Conservation (phyloP, 2,329 filamentous ascomycete genomes). For the Xylaria sp. region DNA sequence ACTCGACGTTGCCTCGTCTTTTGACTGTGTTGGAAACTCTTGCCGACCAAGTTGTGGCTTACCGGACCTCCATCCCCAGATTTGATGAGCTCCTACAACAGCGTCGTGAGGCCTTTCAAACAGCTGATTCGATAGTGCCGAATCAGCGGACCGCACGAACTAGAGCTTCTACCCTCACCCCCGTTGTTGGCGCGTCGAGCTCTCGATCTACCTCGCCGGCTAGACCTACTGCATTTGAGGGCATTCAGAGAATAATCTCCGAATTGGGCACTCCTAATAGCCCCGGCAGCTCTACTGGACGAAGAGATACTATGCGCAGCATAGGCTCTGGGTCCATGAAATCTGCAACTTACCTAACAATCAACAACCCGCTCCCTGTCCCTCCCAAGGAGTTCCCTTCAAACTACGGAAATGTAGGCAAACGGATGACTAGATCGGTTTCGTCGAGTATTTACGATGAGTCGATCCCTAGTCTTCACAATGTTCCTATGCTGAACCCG, state of each 20-base stretch:
- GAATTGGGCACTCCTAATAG: slow-evolving; percentile 53
- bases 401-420: slow-evolving; percentile 35
- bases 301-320: slow-evolving; percentile 40
- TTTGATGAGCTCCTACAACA: slow-evolving; percentile 68
- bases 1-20: slow-evolving; percentile 47
- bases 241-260: slow-evolving; percentile 57
- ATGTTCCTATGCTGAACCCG: slow-evolving; percentile 44
- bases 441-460: slow-evolving; percentile 37
- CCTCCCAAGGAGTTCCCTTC: slow-evolving; percentile 41
- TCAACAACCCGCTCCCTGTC: slow-evolving; percentile 34
- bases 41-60: slow-evolving; percentile 56
- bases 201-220: slow-evolving; percentile 47
- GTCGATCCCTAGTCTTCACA: slow-evolving; percentile 25
- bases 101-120: slow-evolving; percentile 59
- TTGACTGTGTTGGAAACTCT: slow-evolving; percentile 55
- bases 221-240: slow-evolving; percentile 52
- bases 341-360: slow-evolving; percentile 28
- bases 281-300: slow-evolving; percentile 44
- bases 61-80: slow-evolving; percentile 59
- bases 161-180: slow-evolving; percentile 24
- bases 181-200: slow-evolving; percentile 39
- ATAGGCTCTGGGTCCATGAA: slow-evolving; percentile 27
- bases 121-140: slow-evolving; percentile 46
- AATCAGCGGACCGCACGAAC: slow-evolving; percentile 32
- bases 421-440: slow-evolving; percentile 34